phyloP scores from a whole-genome alignment of 495 filamentous ascomycete genomes.

The Aspergillus campestris region DNA sequence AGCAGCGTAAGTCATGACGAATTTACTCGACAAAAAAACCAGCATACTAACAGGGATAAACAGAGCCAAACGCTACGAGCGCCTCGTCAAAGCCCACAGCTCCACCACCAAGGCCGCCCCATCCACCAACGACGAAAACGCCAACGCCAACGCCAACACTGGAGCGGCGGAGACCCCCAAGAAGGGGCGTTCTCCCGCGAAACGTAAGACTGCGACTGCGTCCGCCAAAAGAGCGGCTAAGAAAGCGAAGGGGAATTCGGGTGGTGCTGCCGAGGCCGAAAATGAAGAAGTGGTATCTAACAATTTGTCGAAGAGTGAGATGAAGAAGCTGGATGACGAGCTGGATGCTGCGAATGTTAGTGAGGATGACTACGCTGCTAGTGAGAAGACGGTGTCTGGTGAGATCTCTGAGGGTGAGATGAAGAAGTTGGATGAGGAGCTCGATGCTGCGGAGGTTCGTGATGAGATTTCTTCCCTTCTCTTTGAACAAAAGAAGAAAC shows the following conservation, averaged over 20 bases:
- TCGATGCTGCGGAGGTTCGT: background rate
- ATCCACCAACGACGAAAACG: background rate
- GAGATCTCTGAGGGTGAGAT: background rate
- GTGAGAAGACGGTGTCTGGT: background rate
- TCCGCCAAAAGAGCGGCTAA: background rate
- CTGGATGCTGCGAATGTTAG: too few species aligned
- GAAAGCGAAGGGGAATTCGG: background rate
- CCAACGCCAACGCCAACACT: slow-evolving; percentile 13
- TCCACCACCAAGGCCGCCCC: background rate
- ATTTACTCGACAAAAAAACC: background rate
- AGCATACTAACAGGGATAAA: slow-evolving; percentile 24
- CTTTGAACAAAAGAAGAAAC: too few species aligned
- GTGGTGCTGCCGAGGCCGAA: background rate
- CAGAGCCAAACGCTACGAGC: slow-evolving; percentile 58
- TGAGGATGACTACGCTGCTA: too few species aligned
- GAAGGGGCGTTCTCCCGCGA: background rate
- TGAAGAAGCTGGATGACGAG: background rate
- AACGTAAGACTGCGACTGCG: background rate
- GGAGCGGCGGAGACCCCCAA: slow-evolving; percentile 4
- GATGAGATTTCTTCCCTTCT: background rate
- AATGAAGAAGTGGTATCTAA: background rate
- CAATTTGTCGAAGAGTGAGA: background rate
- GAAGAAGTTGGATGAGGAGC: background rate
- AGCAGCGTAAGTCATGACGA: slow-evolving; percentile 67
- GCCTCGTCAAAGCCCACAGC: slow-evolving; percentile 48